phyloP scores from a whole-genome alignment of 441 rosid species.

The Brassica hybrid region DNA sequence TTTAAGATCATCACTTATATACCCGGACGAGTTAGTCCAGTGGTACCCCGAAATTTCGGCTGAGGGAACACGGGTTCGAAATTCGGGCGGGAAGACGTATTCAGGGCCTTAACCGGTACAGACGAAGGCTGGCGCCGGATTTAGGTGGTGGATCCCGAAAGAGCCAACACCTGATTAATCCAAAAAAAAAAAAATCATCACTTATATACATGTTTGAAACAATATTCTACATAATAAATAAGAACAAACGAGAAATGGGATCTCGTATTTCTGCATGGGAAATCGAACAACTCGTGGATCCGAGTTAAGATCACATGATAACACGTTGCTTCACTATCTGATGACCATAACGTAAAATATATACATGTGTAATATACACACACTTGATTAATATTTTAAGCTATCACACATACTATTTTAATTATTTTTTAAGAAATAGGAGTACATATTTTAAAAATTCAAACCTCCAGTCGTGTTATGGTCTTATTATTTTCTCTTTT shows the following conservation, averaged over 20 bases:
- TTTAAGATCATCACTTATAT: neutral
- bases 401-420: neutral
- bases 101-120: too few relatives aligned
- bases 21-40: too few relatives aligned
- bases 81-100: too few relatives aligned
- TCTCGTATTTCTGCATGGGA: constrained; percentile 37
- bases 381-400: neutral
- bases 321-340: constrained; percentile 7
- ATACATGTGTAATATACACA: neutral
- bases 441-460: neutral
- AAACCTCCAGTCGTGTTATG: constrained; percentile 7
- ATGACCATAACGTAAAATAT: neutral
- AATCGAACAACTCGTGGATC: constrained; percentile 41
- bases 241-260: constrained; percentile 14
- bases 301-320: constrained; percentile 41
- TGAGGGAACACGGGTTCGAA: too few relatives aligned
- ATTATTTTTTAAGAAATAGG: neutral
- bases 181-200: too few relatives aligned
- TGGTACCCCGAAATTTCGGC: too few relatives aligned
- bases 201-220: neutral
- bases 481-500: constrained; percentile 18
- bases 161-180: too few relatives aligned
- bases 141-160: too few relatives aligned
- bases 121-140: too few relatives aligned
- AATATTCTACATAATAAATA: neutral